phyloP scores from a whole-genome alignment of 2,329 filamentous ascomycete species.

The Zasmidium angulare region DNA sequence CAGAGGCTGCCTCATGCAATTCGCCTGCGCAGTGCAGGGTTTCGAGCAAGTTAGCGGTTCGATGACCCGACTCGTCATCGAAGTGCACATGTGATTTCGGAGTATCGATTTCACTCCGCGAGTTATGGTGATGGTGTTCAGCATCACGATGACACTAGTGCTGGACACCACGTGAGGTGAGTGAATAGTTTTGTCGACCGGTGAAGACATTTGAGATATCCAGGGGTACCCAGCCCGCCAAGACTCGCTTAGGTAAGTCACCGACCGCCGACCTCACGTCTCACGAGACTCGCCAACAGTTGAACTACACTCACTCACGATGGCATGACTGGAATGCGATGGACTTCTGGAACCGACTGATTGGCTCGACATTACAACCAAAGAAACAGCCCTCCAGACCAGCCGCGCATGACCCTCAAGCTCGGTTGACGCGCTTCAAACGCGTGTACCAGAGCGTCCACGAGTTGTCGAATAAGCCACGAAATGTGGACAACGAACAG shows the following conservation, averaged over 20 bases:
- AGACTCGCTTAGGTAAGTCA: neutral
- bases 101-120: too few species aligned
- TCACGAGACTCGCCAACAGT: neutral
- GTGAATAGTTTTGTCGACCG: neutral
- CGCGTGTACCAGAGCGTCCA: conserved; percentile 60
- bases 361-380: conserved; percentile 56
- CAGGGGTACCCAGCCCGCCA: neutral
- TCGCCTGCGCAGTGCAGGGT: too few species aligned
- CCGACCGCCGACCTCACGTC: neutral
- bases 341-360: conserved; percentile 57
- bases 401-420: conserved; percentile 54
- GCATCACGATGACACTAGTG: too few species aligned
- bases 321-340: conserved; percentile 19
- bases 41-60: too few species aligned
- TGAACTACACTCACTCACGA: neutral
- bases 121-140: too few species aligned
- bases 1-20: too few species aligned
- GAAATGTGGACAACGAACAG: conserved; percentile 52
- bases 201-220: neutral
- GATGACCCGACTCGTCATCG: too few species aligned
- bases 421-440: conserved; percentile 62
- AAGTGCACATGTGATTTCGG: too few species aligned
- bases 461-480: conserved; percentile 62
- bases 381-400: conserved; percentile 45
- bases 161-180: too few species aligned